Conservation (phyloP, 176 grass and related monocot genomes). For the Triticum timopheevii region DNA sequence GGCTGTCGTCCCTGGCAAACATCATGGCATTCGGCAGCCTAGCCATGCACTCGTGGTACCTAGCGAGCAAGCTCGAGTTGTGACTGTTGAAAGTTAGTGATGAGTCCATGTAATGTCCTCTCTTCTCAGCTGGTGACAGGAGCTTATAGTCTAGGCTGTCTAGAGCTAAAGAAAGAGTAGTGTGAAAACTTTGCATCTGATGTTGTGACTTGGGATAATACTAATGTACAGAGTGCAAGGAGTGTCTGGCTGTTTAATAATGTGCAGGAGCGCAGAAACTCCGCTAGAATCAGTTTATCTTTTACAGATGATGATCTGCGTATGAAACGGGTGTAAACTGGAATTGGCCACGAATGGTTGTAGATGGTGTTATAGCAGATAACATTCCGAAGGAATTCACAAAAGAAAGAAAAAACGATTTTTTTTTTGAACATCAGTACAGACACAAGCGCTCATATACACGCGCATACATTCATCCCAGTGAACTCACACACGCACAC, state of each 20-base stretch:
- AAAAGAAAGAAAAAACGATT: too few species aligned
- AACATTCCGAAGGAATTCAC: background rate
- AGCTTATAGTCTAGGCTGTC: background rate
- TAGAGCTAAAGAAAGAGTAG: background rate
- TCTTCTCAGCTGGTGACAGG: background rate
- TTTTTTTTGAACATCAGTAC: too few species aligned
- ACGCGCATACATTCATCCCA: too few species aligned
- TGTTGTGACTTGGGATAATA: background rate
- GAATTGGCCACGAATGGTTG: background rate
- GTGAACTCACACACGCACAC: too few species aligned
- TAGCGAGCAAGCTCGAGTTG: slow-evolving; percentile 65
- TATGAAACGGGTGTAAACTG: background rate
- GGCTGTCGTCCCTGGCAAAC: slow-evolving; percentile 73
- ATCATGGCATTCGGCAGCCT: slow-evolving; percentile 77
- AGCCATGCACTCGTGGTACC: slow-evolving; percentile 86
- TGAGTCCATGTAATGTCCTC: background rate
- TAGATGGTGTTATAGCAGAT: background rate
- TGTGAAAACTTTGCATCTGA: background rate
- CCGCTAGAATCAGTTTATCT: background rate
- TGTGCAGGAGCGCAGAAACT: background rate
- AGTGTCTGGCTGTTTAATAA: background rate
- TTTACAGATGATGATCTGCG: background rate
- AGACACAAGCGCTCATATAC: too few species aligned
- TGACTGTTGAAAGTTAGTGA: slow-evolving; percentile 11
- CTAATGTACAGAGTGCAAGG: background rate